A percentile compares a stretch with the other conserved stretches of the same genome.
Evolutionary conservation across 768 basidiomycete genomes (phyloP).

Genomic region (Porphyrellus cyaneotinctus): DNA sequence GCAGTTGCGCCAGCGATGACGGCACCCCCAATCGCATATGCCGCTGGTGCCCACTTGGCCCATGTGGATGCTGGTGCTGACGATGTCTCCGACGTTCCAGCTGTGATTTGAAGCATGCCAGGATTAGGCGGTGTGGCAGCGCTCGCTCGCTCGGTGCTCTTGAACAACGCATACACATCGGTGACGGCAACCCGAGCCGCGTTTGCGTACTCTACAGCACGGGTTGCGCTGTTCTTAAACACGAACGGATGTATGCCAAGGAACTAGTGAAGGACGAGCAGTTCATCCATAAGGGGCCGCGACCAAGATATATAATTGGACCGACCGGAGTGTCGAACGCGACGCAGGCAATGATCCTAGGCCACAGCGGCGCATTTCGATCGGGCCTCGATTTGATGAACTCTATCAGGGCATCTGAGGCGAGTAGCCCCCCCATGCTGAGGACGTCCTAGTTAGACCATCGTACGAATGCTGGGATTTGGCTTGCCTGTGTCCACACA

Average conservation of each 20-base stretch:
- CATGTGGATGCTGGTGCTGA: constrained; percentile 35
- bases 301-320: constrained; percentile 1
- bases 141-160: constrained; percentile 38
- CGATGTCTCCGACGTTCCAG: constrained; percentile 19
- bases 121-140: constrained; percentile 27
- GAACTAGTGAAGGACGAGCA: constrained; percentile 47
- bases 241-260: constrained; percentile 82
- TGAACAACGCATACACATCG: constrained; percentile 54
- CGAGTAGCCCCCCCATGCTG: constrained; percentile 92
- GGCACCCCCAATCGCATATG: constrained; percentile 69
- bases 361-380: constrained; percentile 71
- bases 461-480: background rate
- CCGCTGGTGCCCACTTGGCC: constrained; percentile 66
- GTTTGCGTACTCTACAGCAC: constrained; percentile 66
- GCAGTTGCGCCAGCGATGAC: constrained; percentile 79
- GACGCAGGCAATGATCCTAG: constrained; percentile 76
- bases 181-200: constrained; percentile 62
- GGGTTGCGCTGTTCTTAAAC: constrained; percentile 79
- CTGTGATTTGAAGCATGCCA: constrained; percentile 31
- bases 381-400: constrained; percentile 68
- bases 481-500: constrained; percentile 83
- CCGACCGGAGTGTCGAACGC: constrained; percentile 90
- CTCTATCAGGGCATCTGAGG: constrained; percentile 76
- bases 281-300: constrained; percentile 1
- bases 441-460: background rate